Evolutionary conservation across 441 rosid species (phyloP).

Genomic region (Bruguiera hainesii): DNA sequence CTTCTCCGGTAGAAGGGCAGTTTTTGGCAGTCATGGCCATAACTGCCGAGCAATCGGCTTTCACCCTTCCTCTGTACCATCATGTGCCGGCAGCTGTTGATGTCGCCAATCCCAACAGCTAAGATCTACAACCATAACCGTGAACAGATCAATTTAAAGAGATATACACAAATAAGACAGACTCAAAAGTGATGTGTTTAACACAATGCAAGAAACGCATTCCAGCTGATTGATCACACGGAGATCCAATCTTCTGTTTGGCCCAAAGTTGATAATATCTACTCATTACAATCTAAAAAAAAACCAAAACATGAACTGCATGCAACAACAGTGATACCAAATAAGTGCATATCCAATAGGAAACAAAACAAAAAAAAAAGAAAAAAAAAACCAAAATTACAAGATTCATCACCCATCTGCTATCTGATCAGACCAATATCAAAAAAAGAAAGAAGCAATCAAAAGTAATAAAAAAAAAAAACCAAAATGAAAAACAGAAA

Average conservation of each 20-base stretch:
- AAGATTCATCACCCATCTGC: slow-evolving; percentile 29
- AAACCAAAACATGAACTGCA: background rate
- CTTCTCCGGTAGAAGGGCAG: slow-evolving; percentile 86
- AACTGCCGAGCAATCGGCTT: slow-evolving; percentile 76
- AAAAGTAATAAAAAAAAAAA: background rate
- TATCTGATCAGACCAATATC: slow-evolving; percentile 26
- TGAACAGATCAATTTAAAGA: background rate
- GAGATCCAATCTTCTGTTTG: background rate
- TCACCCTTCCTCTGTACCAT: slow-evolving; percentile 83
- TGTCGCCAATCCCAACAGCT: slow-evolving; percentile 60
- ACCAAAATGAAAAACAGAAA: background rate
- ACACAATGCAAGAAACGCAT: no score
- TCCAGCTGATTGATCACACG: background rate
- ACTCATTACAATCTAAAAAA: background rate
- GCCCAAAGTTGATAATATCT: background rate
- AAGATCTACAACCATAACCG: slow-evolving; percentile 33
- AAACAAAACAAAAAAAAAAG: no score
- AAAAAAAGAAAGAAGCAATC: no score
- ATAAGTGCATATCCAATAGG: background rate
- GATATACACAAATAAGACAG: background rate
- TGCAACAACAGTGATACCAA: background rate
- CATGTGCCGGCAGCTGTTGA: slow-evolving; percentile 48
- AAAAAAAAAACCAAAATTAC: no score
- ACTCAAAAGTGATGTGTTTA: no score
- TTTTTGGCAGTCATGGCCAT: slow-evolving; percentile 45